Conservation (phyloP, 768 basidiomycete genomes). For the Lactarius indigo region DNA sequence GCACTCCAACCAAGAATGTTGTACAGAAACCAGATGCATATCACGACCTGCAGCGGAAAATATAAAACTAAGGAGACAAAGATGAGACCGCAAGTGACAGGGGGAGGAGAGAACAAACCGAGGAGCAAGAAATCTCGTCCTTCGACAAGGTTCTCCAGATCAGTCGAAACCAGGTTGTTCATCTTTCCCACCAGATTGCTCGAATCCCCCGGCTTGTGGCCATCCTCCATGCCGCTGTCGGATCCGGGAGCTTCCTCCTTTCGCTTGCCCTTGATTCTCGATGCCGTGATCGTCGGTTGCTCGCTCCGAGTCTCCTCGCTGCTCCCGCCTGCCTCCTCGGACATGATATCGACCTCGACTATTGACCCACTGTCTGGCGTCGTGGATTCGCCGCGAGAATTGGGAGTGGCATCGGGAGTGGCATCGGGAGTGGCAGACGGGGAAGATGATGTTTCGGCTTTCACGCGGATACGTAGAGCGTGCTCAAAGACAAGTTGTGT, state of each 20-base stretch:
- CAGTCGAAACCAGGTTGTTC: constrained; percentile 72
- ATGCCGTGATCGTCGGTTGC: constrained; percentile 13
- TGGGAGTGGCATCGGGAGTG: constrained; percentile 28
- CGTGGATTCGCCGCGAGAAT: constrained; percentile 23
- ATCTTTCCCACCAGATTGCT: constrained; percentile 67
- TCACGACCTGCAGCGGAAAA: constrained; percentile 39
- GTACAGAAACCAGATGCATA: constrained; percentile 43
- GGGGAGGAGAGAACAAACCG: background rate
- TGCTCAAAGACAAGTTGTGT: constrained; percentile 57
- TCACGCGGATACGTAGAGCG: constrained; percentile 51
- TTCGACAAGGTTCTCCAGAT: constrained; percentile 38
- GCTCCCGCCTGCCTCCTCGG: constrained; percentile 13
- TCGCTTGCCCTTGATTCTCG: constrained; percentile 25
- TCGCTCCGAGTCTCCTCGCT: constrained; percentile 23
- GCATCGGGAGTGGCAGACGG: constrained; percentile 24
- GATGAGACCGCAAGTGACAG: constrained; percentile 28
- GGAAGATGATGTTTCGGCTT: constrained; percentile 35
- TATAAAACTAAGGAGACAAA: constrained; percentile 29
- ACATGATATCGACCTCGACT: constrained; percentile 4
- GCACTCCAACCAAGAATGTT: constrained; percentile 47
- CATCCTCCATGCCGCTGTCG: background rate
- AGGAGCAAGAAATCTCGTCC: constrained; percentile 30
- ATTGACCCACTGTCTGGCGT: constrained; percentile 30
- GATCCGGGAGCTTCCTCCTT: constrained; percentile 1
- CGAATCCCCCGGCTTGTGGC: constrained; percentile 17